These are phyloP conservation scores for Rutstroemia sp. DNA, from an alignment of 2,329 filamentous ascomycete genomes.

Conservation along the genomic window DNA sequence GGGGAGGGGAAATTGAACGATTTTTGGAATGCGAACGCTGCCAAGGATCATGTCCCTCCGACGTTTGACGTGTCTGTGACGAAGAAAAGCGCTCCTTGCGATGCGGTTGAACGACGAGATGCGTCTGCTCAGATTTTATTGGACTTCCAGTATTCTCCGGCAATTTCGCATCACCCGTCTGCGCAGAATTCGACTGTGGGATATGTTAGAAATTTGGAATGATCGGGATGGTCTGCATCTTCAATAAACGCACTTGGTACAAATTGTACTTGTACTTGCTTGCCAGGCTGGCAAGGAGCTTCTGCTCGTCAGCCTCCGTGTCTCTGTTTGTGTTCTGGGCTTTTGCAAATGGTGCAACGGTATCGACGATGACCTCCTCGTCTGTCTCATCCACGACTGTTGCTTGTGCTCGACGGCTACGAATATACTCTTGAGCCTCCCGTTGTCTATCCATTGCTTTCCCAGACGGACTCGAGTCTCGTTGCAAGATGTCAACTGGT, in stretches of 20 bases:
- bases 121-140: slow-evolving; percentile 3
- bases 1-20: slow-evolving; percentile 2
- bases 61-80: slow-evolving; percentile 7
- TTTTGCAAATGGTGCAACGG: slow-evolving; percentile 3
- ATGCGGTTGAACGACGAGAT: slow-evolving; percentile 5
- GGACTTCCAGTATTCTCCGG: slow-evolving; percentile 5
- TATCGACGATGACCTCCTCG: background rate
- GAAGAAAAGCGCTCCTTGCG: background rate
- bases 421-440: slow-evolving; percentile 9
- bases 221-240: background rate
- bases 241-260: slow-evolving; percentile 3
- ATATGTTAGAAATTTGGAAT: background rate
- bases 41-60: slow-evolving; percentile 7
- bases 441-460: slow-evolving; percentile 9
- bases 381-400: background rate
- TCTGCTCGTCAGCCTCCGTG: slow-evolving; percentile 8
- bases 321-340: slow-evolving; percentile 6
- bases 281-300: slow-evolving; percentile 6
- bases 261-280: slow-evolving; percentile 9
- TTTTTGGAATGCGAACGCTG: slow-evolving; percentile 5
- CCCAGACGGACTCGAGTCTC: slow-evolving; percentile 1
- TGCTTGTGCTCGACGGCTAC: slow-evolving; percentile 9
- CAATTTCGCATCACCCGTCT: background rate
- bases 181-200: background rate
- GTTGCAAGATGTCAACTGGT: slow-evolving; percentile 1